These are phyloP conservation scores for Paramecium sexaurelia DNA, from an alignment of 73 alveolate species.

Conservation along the genomic window DNA sequence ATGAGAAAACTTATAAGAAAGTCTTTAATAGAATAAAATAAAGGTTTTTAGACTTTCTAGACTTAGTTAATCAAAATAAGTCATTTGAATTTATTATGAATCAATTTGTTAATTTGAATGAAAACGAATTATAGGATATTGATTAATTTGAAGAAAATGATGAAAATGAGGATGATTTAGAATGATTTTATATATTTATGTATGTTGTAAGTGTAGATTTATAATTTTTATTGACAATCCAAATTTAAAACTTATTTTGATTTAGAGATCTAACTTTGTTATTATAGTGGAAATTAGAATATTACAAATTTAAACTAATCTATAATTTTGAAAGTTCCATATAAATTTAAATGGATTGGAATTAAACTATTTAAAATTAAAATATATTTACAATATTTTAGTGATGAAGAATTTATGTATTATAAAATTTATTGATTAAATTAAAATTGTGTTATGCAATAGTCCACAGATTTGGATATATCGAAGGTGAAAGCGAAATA, in stretches of 20 bases:
- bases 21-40: background rate
- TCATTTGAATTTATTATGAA: background rate
- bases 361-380: too few relatives aligned
- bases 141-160: background rate
- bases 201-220: too few relatives aligned
- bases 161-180: too few relatives aligned
- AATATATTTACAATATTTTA: background rate
- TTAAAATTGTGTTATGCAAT: background rate
- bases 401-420: background rate
- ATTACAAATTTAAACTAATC: too few relatives aligned
- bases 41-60: background rate
- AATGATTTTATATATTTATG: too few relatives aligned
- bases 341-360: background rate
- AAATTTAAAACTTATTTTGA: too few relatives aligned
- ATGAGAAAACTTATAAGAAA: background rate
- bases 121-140: too few relatives aligned
- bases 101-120: background rate
- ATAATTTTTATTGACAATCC: too few relatives aligned
- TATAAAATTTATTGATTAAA: background rate
- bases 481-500: constrained; percentile 26
- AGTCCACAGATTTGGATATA: background rate
- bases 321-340: background rate
- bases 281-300: too few relatives aligned
- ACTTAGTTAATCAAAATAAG: background rate
- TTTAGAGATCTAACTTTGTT: too few relatives aligned